phyloP scores from a whole-genome alignment of 2,329 filamentous ascomycete genomes.

The Calonectria ilicicola region DNA sequence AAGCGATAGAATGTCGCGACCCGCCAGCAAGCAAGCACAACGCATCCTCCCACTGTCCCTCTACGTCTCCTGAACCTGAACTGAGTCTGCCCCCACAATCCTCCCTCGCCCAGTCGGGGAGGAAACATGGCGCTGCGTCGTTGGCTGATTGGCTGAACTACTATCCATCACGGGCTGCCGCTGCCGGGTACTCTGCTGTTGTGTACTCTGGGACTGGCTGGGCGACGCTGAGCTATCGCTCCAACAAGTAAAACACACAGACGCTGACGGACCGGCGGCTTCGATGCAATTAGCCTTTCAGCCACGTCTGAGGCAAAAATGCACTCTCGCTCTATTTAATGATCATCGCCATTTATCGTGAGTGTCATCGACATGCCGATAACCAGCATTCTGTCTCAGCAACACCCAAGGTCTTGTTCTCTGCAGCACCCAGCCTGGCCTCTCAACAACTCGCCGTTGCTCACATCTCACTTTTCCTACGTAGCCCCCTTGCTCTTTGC shows the following conservation, averaged over 20 bases:
- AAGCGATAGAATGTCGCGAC: neutral
- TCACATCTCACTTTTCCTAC: neutral
- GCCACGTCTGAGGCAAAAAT: slow-evolving; percentile 24
- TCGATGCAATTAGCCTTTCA: slow-evolving; percentile 23
- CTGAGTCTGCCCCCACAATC: slow-evolving; percentile 2
- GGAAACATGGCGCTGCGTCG: slow-evolving; percentile 24
- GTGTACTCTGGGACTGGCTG: neutral
- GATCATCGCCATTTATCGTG: slow-evolving; percentile 5
- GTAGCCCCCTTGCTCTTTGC: neutral
- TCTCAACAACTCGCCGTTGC: neutral
- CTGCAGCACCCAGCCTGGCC: neutral
- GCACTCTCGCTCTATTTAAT: slow-evolving; percentile 9
- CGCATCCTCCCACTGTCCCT: neutral
- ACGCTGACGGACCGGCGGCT: neutral
- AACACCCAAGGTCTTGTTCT: neutral
- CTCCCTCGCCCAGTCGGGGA: slow-evolving; percentile 2
- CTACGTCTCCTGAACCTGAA: neutral
- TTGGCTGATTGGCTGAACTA: slow-evolving; percentile 38
- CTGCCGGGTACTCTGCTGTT: neutral
- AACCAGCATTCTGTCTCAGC: neutral
- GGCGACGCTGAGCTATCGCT: slow-evolving; percentile 11
- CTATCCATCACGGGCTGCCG: slow-evolving; percentile 19
- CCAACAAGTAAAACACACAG: slow-evolving; percentile 16
- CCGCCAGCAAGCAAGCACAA: neutral
- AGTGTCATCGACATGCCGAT: neutral